phyloP scores from a whole-genome alignment of 192 early-diverging fungal genomes.

The Coemansia sp. region DNA sequence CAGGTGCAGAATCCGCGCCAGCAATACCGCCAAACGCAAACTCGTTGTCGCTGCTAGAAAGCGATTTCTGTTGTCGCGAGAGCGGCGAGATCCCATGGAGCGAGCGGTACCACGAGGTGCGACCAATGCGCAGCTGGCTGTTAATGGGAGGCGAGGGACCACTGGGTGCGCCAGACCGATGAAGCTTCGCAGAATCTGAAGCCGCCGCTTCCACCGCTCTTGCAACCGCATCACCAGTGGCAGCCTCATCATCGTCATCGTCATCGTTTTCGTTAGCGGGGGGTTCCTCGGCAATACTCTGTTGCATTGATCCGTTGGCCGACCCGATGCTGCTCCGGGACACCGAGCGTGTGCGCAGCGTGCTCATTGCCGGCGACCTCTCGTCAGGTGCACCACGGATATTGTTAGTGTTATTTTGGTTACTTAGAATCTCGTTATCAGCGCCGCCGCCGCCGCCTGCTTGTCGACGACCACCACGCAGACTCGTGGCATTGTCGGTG shows the following conservation, averaged over 20 bases:
- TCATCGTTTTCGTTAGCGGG: neutral
- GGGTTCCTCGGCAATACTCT: conserved; percentile 9
- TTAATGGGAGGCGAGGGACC: conserved; percentile 4
- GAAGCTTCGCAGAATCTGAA: neutral
- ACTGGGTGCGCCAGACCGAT: neutral
- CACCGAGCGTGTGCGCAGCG: conserved; percentile 36
- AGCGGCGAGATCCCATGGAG: conserved; percentile 50
- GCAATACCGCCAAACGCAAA: conserved; percentile 10
- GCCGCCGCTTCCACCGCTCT: neutral
- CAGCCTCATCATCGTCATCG: neutral
- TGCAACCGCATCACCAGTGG: neutral
- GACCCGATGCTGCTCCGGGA: conserved; percentile 47
- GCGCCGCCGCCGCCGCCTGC: neutral
- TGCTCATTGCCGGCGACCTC: conserved; percentile 19
- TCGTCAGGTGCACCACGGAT: neutral
- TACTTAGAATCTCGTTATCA: neutral
- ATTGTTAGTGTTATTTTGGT: neutral
- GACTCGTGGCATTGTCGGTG: neutral
- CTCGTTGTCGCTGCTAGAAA: conserved; percentile 47
- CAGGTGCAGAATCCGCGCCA: neutral
- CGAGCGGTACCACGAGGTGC: conserved; percentile 45
- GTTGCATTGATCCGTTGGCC: conserved; percentile 18
- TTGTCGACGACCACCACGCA: neutral
- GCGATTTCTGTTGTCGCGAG: conserved; percentile 42
- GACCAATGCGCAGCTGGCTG: conserved; percentile 24